phyloP scores from a whole-genome alignment of 2,329 filamentous ascomycete species.

The Tolypocladium inflatum region DNA sequence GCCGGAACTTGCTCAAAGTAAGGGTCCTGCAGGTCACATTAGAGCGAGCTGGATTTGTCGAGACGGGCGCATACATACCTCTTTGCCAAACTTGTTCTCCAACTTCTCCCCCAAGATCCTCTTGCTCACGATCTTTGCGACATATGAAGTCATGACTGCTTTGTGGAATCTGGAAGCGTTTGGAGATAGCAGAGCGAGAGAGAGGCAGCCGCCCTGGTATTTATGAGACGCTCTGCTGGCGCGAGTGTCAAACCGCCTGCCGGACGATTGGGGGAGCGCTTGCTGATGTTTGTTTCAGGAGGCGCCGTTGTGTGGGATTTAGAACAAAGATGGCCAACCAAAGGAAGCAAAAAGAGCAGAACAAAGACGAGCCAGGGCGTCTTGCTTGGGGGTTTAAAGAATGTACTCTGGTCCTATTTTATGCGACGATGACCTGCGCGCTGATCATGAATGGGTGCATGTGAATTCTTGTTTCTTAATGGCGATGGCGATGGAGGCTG shows the following conservation, averaged over 20 bases:
- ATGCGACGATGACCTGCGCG: not conserved
- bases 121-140: conserved; percentile 46
- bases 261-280: conserved; percentile 8
- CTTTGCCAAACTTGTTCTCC: conserved; percentile 48
- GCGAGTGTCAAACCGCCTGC: conserved; percentile 9
- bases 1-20: conserved; percentile 80
- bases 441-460: not conserved
- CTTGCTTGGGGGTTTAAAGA: not conserved
- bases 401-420: not conserved
- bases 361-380: not conserved
- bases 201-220: not conserved
- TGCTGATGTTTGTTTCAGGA: conserved; percentile 14
- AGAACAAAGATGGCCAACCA: conserved; percentile 8
- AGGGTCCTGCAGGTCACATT: conserved; percentile 54
- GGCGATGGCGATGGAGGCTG: not conserved
- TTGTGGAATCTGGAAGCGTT: not conserved
- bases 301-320: conserved; percentile 8
- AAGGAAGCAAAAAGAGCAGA: not conserved
- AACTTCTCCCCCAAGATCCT: conserved; percentile 47
- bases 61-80: conserved; percentile 24
- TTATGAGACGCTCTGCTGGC: conserved; percentile 5
- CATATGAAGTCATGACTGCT: conserved; percentile 37
- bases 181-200: not conserved
- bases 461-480: not conserved
- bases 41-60: not conserved